phyloP scores from a whole-genome alignment of 202 grass and related monocot genomes.

The Tripidium arundinaceum region DNA sequence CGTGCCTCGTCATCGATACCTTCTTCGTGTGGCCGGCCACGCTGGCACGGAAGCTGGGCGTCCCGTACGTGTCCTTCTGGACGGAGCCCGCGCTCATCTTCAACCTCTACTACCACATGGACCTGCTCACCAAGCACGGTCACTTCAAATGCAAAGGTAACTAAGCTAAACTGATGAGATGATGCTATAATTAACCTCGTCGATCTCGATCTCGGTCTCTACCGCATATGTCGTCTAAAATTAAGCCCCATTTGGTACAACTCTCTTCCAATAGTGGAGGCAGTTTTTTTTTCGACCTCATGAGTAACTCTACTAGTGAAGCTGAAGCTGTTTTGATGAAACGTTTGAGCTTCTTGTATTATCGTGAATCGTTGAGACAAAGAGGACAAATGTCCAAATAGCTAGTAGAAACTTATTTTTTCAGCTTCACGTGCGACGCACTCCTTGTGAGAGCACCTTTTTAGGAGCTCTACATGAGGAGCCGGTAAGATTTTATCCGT shows the following conservation, averaged over 20 bases:
- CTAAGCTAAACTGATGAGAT: neutral
- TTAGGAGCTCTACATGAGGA: too few species aligned
- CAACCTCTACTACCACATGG: conserved; percentile 56
- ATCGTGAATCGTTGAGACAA: neutral
- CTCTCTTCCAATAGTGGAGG: too few species aligned
- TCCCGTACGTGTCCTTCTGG: conserved; percentile 67
- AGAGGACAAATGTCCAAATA: neutral
- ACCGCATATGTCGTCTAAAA: too few species aligned
- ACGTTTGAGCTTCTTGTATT: neutral
- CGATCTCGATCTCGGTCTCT: neutral
- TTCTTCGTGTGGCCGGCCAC: conserved; percentile 66
- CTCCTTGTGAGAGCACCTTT: too few species aligned
- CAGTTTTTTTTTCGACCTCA: too few species aligned
- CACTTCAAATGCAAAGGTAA: conserved; percentile 48
- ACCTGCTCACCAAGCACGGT: conserved; percentile 46
- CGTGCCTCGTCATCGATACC: conserved; percentile 56
- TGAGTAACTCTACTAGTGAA: neutral
- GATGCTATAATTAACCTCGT: too few species aligned
- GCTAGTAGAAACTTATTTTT: too few species aligned
- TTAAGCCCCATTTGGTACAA: neutral
- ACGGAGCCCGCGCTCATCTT: conserved; percentile 67
- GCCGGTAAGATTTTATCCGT: too few species aligned
- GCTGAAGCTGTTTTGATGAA: neutral
- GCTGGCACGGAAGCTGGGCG: conserved; percentile 34
- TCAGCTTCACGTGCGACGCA: too few species aligned